Conservation (phyloP, 441 rosid genomes). For the Pelargonium cotyledonis region DNA sequence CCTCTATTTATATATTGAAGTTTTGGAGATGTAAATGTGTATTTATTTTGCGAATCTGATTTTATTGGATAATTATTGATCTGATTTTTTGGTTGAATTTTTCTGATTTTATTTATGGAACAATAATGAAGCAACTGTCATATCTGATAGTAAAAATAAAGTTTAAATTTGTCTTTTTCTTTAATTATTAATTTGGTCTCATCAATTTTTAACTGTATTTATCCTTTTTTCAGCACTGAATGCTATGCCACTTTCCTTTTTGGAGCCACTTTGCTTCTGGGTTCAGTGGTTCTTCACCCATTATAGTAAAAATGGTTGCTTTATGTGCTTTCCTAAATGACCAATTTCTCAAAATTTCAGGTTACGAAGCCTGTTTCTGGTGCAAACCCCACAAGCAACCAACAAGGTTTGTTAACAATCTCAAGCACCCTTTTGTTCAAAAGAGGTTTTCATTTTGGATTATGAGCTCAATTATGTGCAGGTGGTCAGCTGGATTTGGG, state of each 20-base stretch:
- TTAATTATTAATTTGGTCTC: constrained; percentile 19
- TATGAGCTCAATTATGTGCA: constrained; percentile 22
- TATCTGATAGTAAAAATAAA: constrained; percentile 22
- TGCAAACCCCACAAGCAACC: constrained; percentile 29
- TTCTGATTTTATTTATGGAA: constrained; percentile 9
- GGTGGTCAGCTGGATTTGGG: constrained; percentile 32
- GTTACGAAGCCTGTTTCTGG: constrained; percentile 38
- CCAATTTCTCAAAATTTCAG: constrained; percentile 24
- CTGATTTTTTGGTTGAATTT: constrained; percentile 11
- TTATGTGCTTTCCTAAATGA: constrained; percentile 1
- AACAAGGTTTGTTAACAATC: constrained; percentile 37
- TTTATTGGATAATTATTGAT: background rate
- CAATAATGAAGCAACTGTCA: constrained; percentile 28
- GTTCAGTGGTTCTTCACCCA: constrained; percentile 14
- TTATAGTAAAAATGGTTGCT: constrained; percentile 18
- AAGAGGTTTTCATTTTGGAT: constrained; percentile 10
- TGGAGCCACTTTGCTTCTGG: constrained; percentile 12
- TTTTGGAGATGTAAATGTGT: background rate
- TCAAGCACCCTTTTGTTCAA: constrained; percentile 13
- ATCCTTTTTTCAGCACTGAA: constrained; percentile 26
- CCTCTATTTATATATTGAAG: background rate
- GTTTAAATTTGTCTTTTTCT: constrained; percentile 38
- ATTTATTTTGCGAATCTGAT: background rate
- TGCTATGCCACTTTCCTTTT: constrained; percentile 23
- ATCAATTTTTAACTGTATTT: constrained; percentile 12